phyloP scores from a whole-genome alignment of 768 basidiomycete genomes.

The Terana coerulea region DNA sequence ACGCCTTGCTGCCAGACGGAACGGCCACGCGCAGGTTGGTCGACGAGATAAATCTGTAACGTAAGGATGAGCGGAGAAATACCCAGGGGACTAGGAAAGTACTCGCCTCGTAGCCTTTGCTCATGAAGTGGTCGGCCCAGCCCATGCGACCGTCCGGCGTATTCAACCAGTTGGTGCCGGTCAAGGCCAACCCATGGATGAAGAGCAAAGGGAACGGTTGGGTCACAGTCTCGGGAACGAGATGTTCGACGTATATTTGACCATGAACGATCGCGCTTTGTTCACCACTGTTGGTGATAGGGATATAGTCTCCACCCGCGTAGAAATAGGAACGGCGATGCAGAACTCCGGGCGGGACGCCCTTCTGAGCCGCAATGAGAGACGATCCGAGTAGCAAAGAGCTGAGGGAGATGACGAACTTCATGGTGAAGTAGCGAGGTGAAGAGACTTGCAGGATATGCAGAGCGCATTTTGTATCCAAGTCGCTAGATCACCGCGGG shows the following conservation, averaged over 20 bases:
- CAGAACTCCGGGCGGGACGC: no score
- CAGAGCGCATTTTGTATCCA: no score
- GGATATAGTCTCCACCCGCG: background rate
- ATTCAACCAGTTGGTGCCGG: conserved; percentile 3
- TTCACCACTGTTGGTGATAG: background rate
- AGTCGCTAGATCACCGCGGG: no score
- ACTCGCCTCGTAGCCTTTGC: background rate
- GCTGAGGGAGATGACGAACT: no score
- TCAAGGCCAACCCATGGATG: background rate
- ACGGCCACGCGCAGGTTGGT: conserved; percentile 3
- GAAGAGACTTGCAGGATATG: no score
- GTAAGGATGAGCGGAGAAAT: background rate
- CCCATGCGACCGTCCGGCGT: conserved; percentile 4
- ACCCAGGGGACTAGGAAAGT: background rate
- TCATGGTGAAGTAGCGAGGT: no score
- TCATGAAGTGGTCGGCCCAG: conserved; percentile 4
- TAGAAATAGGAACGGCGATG: conserved; percentile 2
- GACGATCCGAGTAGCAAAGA: no score
- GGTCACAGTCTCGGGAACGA: background rate
- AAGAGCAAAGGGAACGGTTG: background rate
- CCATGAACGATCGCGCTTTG: no score
- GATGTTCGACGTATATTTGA: conserved; percentile 5
- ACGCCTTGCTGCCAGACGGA: background rate
- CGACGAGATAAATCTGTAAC: background rate
- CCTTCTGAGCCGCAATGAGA: no score